These are phyloP conservation scores for Populus trichocarpa DNA, from an alignment of 441 rosid genomes.

Conservation along the genomic window DNA sequence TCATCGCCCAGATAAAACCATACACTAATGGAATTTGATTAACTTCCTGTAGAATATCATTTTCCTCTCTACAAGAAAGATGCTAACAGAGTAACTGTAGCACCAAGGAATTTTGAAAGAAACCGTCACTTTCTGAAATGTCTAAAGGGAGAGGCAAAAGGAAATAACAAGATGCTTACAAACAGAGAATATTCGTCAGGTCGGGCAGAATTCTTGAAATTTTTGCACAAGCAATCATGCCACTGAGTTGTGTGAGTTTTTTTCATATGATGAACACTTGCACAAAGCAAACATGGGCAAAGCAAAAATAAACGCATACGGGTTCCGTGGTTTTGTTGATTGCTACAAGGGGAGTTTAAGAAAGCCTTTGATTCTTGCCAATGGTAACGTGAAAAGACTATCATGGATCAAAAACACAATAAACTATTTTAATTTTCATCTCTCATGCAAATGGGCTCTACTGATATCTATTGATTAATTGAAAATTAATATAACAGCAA, in stretches of 20 bases:
- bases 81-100: not conserved
- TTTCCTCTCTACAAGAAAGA: slow-evolving; percentile 1
- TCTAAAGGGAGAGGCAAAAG: not conserved
- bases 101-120: not conserved
- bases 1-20: not conserved
- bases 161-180: not conserved
- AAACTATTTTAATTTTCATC: too few relatives aligned
- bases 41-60: not conserved
- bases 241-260: not conserved
- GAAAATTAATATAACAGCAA: too few relatives aligned
- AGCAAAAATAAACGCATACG: too few relatives aligned
- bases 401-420: too few relatives aligned
- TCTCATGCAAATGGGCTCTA: too few relatives aligned
- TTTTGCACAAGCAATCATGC: not conserved
- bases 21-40: not conserved
- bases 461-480: too few relatives aligned
- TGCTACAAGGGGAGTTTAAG: too few relatives aligned
- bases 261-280: too few relatives aligned
- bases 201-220: not conserved
- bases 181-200: not conserved
- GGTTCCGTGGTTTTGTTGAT: too few relatives aligned
- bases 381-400: too few relatives aligned
- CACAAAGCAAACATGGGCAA: too few relatives aligned
- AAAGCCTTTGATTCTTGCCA: too few relatives aligned
- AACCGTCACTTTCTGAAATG: not conserved